These are phyloP conservation scores for Diaporthe amygdali DNA, from an alignment of 2,329 filamentous ascomycete species.

Conservation along the genomic window DNA sequence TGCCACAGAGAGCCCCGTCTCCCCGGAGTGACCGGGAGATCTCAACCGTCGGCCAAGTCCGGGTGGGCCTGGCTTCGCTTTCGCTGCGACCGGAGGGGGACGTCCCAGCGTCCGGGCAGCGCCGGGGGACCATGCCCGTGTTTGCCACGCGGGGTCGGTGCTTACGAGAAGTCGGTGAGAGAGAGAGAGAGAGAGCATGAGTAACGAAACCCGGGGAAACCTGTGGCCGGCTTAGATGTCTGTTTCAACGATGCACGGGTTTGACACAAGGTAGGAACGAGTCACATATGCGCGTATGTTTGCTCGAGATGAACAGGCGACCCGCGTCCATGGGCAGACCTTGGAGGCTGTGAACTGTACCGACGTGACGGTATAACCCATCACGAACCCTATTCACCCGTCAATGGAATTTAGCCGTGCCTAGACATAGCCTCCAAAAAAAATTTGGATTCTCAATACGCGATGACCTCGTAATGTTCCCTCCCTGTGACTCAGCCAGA, in stretches of 20 bases:
- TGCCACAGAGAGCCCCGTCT: slow-evolving; percentile 11
- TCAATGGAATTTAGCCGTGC: neutral
- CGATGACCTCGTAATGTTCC: neutral
- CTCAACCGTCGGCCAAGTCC: slow-evolving; percentile 12
- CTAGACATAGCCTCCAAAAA: neutral
- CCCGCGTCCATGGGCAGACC: neutral
- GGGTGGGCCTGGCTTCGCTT: slow-evolving; percentile 13
- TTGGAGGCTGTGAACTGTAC: neutral
- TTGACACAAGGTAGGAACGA: neutral
- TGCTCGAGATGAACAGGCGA: slow-evolving; percentile 3
- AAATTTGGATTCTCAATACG: neutral
- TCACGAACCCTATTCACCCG: neutral
- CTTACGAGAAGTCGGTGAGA: slow-evolving; percentile 15
- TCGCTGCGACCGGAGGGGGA: slow-evolving; percentile 8
- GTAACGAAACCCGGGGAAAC: neutral
- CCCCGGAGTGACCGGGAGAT: slow-evolving; percentile 17
- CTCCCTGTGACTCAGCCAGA: neutral
- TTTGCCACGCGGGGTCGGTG: neutral
- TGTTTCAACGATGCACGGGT: slow-evolving; percentile 6
- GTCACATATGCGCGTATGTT: neutral
- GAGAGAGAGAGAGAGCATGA: too few species aligned
- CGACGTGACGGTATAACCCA: neutral
- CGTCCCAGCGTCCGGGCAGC: slow-evolving; percentile 5
- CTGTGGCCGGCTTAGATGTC: slow-evolving; percentile 1
- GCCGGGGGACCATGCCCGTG: neutral